phyloP scores from a whole-genome alignment of 2,329 filamentous ascomycete genomes.

The Trichophyton schoenleinii region DNA sequence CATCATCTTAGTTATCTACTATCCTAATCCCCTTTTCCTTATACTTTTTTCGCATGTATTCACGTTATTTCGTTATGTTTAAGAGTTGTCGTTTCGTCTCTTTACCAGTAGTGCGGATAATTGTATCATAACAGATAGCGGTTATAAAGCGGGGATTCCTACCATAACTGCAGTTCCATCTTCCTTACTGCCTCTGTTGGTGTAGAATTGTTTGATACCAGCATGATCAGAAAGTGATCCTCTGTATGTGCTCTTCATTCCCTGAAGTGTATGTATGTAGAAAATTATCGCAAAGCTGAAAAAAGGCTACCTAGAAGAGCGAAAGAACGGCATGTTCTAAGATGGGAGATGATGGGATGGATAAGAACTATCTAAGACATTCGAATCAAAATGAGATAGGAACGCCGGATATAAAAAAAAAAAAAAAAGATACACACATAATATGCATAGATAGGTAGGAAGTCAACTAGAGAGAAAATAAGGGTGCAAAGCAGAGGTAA shows the following conservation, averaged over 20 bases:
- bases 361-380: background rate
- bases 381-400: slow-evolving; percentile 1
- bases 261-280: background rate
- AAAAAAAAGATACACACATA: background rate
- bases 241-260: background rate
- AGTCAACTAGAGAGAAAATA: background rate
- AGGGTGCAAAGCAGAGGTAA: background rate
- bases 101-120: slow-evolving; percentile 4
- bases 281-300: background rate
- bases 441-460: background rate
- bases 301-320: background rate
- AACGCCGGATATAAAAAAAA: background rate
- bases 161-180: background rate
- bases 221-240: too few species aligned
- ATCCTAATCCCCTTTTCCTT: background rate
- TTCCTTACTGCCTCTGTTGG: too few species aligned
- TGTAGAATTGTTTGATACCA: too few species aligned
- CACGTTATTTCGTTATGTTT: slow-evolving; percentile 3
- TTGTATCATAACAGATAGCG: slow-evolving; percentile 6
- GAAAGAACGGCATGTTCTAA: background rate
- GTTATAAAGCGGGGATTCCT: slow-evolving; percentile 5
- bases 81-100: slow-evolving; percentile 1
- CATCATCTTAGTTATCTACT: background rate
- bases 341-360: slow-evolving; percentile 1
- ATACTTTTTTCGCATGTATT: slow-evolving; percentile 1